These are phyloP conservation scores for Spergularia marina DNA, from an alignment of 148 eudicot genomes.

Conservation along the genomic window DNA sequence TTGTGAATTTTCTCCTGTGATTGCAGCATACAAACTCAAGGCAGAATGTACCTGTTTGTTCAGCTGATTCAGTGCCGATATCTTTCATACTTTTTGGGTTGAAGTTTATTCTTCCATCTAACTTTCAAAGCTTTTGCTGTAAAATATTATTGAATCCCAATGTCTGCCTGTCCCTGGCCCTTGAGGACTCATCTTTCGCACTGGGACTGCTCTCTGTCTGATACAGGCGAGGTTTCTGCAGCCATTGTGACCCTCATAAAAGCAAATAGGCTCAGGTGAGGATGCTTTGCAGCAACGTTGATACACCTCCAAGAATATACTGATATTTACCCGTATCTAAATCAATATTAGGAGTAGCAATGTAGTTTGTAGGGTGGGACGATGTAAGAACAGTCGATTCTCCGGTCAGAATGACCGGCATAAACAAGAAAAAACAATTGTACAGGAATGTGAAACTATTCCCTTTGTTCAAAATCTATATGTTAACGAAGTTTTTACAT, in stretches of 20 bases:
- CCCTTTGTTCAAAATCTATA: no score
- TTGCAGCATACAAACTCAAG: slow-evolving; percentile 12
- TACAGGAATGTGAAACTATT: no score
- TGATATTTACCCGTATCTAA: background rate
- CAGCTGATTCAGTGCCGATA: slow-evolving; percentile 3
- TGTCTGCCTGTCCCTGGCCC: background rate
- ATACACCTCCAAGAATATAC: background rate
- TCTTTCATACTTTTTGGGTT: slow-evolving; percentile 15
- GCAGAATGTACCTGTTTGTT: slow-evolving; percentile 4
- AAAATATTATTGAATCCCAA: background rate
- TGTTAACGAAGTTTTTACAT: background rate
- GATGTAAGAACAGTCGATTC: no score
- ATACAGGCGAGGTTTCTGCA: background rate
- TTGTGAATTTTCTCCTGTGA: background rate
- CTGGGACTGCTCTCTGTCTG: background rate
- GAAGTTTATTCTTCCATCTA: slow-evolving; percentile 17
- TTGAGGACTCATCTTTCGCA: background rate
- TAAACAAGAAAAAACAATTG: no score
- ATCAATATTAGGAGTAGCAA: background rate
- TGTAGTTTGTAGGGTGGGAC: no score
- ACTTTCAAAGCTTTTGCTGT: background rate
- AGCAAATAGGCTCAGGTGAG: background rate
- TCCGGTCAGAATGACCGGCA: no score
- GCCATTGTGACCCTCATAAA: background rate
- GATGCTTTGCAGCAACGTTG: background rate